Conservation (phyloP, 441 rosid species). For the Kokia cookei region DNA sequence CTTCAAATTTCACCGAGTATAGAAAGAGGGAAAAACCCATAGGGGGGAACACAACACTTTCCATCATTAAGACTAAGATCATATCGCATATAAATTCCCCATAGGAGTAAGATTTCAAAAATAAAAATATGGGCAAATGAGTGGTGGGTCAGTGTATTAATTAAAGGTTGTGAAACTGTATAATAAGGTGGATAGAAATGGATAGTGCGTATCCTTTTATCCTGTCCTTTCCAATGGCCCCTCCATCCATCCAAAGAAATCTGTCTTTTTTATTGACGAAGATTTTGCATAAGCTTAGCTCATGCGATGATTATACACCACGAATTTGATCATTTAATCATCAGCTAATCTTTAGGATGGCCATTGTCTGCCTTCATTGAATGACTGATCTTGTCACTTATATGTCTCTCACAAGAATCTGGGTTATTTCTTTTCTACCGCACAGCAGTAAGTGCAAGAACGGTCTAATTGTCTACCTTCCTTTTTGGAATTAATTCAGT, state of each 20-base stretch:
- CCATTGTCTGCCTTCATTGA: not conserved
- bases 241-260: not conserved
- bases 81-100: not conserved
- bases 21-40: not conserved
- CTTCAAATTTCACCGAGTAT: not conserved
- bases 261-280: not conserved
- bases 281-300: not conserved
- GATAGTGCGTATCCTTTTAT: not conserved
- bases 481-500: not conserved
- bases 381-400: not conserved
- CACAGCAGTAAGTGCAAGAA: not conserved
- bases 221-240: not conserved
- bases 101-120: not conserved
- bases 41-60: not conserved
- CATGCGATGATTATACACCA: not conserved
- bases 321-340: not conserved
- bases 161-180: not conserved
- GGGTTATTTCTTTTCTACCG: not conserved
- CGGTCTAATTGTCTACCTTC: not conserved
- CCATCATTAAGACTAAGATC: constrained; percentile 10
- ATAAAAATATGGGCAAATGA: not conserved
- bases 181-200: constrained; percentile 11
- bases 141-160: not conserved
- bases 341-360: not conserved
- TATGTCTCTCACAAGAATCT: not conserved